Evolutionary conservation across 2,329 filamentous ascomycete species (phyloP).

Genomic region (Pezicula rhizophila): DNA sequence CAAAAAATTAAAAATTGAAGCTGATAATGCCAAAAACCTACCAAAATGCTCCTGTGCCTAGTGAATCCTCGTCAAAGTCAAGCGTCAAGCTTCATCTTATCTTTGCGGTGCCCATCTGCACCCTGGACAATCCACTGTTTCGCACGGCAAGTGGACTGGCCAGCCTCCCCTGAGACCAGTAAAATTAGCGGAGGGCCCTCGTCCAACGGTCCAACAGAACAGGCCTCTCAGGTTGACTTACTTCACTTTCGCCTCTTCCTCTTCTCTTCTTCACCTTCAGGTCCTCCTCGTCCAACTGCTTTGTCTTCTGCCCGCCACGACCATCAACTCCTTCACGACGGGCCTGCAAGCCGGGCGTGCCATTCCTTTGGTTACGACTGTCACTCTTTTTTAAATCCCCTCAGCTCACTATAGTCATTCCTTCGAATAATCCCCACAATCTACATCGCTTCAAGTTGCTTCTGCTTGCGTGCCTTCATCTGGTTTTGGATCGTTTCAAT

Average conservation of each 20-base stretch:
- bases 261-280: conserved; percentile 5
- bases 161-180: background rate
- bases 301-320: conserved; percentile 24
- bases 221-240: background rate
- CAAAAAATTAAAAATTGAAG: too few relatives aligned
- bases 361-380: conserved; percentile 44
- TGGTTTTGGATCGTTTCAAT: conserved; percentile 20
- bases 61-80: too few relatives aligned
- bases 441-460: background rate
- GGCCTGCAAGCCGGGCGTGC: conserved; percentile 51
- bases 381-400: conserved; percentile 30
- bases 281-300: conserved; percentile 19
- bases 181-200: background rate
- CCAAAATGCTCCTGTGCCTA: too few relatives aligned
- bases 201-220: background rate
- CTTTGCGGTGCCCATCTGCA: background rate
- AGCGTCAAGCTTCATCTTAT: background rate
- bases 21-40: too few relatives aligned
- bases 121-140: background rate
- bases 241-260: conserved; percentile 3
- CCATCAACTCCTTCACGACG: conserved; percentile 9
- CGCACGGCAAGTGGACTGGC: background rate
- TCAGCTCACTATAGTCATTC: conserved; percentile 28
- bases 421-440: conserved; percentile 14
- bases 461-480: conserved; percentile 1